These are phyloP conservation scores for Penicillium cosmopolitanum DNA, from an alignment of 495 filamentous ascomycete species.

Conservation along the genomic window DNA sequence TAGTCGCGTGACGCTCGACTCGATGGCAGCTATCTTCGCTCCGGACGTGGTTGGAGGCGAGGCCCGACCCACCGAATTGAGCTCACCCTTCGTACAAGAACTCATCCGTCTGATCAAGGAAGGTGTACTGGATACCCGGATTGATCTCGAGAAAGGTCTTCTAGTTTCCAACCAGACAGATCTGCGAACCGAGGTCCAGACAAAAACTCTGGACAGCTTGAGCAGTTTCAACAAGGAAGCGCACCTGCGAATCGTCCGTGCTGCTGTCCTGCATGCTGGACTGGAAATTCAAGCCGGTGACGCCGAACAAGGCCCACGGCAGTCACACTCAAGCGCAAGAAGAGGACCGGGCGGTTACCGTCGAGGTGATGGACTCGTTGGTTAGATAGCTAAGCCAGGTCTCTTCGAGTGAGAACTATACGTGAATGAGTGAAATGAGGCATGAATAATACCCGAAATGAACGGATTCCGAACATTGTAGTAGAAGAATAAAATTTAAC, in stretches of 20 bases:
- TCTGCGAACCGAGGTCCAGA: conserved; percentile 67
- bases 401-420: not conserved
- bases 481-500: not conserved
- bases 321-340: not conserved
- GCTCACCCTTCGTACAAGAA: conserved; percentile 71
- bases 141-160: conserved; percentile 81
- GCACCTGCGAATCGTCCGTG: conserved; percentile 71
- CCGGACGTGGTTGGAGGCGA: conserved; percentile 39
- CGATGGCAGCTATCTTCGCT: conserved; percentile 67
- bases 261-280: conserved; percentile 73
- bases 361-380: conserved; percentile 9
- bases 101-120: conserved; percentile 74
- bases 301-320: conserved; percentile 4
- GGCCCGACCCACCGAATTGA: conserved; percentile 47
- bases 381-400: not conserved
- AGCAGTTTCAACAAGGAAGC: conserved; percentile 73
- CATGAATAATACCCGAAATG: conserved; percentile 29
- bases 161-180: conserved; percentile 71
- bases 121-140: conserved; percentile 72
- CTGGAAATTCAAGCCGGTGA: conserved; percentile 62
- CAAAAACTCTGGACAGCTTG: conserved; percentile 65
- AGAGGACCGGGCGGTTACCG: not conserved
- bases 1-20: conserved; percentile 70
- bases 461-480: conserved; percentile 3
- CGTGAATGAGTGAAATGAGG: conserved; percentile 15